Base-by-base conservation (phyloP, 139 green algal species). In the Micractinium conductrix region DNA sequence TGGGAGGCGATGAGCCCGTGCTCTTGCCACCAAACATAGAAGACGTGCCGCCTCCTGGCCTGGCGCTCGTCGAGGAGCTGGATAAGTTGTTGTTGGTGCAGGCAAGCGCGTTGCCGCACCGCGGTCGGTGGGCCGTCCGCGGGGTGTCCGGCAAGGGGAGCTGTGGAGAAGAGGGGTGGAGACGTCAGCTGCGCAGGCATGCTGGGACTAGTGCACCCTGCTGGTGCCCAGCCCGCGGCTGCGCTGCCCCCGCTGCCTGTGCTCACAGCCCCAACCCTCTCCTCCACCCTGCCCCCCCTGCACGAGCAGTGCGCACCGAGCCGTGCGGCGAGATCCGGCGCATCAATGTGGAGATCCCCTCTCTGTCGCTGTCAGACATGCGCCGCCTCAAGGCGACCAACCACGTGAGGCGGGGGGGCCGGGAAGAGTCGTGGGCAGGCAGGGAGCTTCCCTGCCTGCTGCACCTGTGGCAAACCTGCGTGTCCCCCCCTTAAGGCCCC, bases 291-390 rank as follows among this genome's bases (percentile, higher is more conserved):
- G 1, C 2, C 68, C 5, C 68, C 68, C 22, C 6, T 21, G 19
- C 38, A n/a, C 33, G 10, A 37, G 70, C 42, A 35, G 87, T 92
- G 37, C 71, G 80, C 45, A 93, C 90, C 19, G 92, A 95, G 72
- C 92, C 92, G 4, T 93, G 87, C 53, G 91, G 92, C 83, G 88
- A 89, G 79, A 95, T 95, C 79, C 85, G 92, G 30, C 91, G 92
- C 78, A 89, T 95, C 79, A 95, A 95, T 62, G 92, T 95, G 55
- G 92, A 95, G 90, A 95, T 95, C 67, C 92, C 91, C 50, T 89
- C 92, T 8, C 89, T 95, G 22, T 89, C 75, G 10, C 88, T 95
- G 48, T 93, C 88, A 1, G 92, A 95, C 89, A 95, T 95, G 92
- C 82, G 87, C 35, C 88, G 92, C 16, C 91, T 95, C 53, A 95